A percentile compares a stretch with the other conserved stretches of the same genome.
Evolutionary conservation across 2,329 filamentous ascomycete species (phyloP).

Genomic region (Meredithiella fracta): DNA sequence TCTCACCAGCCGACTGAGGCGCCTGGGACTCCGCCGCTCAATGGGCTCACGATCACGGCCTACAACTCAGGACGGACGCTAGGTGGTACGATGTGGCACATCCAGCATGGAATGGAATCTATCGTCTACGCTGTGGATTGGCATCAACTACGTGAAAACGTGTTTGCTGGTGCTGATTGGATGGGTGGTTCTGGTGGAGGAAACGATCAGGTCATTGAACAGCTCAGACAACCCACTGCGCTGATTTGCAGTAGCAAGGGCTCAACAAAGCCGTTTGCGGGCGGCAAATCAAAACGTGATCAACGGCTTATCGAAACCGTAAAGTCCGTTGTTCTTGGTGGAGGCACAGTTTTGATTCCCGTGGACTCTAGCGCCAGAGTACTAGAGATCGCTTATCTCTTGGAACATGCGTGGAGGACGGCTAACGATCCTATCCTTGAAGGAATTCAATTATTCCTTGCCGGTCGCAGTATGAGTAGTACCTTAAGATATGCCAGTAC

Average conservation of each 20-base stretch:
- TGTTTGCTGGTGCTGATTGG: conserved; percentile 86
- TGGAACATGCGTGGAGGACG: conserved; percentile 80
- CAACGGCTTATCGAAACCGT: conserved; percentile 73
- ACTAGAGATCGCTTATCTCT: conserved; percentile 74
- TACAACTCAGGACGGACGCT: conserved; percentile 94
- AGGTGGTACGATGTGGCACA: conserved; percentile 96
- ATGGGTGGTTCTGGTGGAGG: conserved; percentile 65
- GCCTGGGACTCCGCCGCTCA: conserved; percentile 73
- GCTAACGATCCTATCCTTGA: conserved; percentile 40
- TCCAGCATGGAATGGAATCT: conserved; percentile 89
- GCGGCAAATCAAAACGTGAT: conserved; percentile 65
- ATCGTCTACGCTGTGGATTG: conserved; percentile 96
- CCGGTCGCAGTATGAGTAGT: conserved; percentile 69
- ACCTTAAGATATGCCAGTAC: conserved; percentile 83
- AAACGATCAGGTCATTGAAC: conserved; percentile 82
- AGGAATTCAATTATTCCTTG: conserved; percentile 55
- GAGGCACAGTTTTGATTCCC: conserved; percentile 83
- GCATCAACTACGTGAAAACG: conserved; percentile 95
- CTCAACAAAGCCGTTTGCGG: conserved; percentile 50
- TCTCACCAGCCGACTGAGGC: conserved; percentile 80
- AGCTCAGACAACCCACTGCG: conserved; percentile 81
- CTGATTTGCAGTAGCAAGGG: conserved; percentile 82
- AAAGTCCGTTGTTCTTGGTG: conserved; percentile 57
- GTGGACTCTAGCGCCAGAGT: conserved; percentile 92
- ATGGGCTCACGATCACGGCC: conserved; percentile 84